These are phyloP conservation scores for Penicillium fuscoglaucum DNA, from an alignment of 2,329 filamentous ascomycete genomes.

Conservation along the genomic window DNA sequence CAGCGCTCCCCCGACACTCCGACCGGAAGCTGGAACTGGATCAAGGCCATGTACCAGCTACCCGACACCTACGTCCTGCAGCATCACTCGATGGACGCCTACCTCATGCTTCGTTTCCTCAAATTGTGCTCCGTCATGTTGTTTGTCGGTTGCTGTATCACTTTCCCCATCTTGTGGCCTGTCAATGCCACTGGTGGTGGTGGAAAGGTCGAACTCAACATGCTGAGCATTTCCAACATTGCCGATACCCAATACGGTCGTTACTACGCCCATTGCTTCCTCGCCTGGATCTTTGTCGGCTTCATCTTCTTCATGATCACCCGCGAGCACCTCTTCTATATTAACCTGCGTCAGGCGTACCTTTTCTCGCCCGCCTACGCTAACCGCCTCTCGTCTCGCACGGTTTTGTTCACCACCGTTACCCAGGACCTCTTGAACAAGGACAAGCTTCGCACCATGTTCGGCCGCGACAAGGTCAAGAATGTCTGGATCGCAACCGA, in stretches of 20 bases:
- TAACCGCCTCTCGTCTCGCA: slow-evolving; percentile 82
- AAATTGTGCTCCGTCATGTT: slow-evolving; percentile 76
- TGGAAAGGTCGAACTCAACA: slow-evolving; percentile 65
- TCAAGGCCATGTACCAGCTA: slow-evolving; percentile 64
- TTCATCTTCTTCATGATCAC: slow-evolving; percentile 89
- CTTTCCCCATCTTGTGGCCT: slow-evolving; percentile 86
- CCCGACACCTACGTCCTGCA: slow-evolving; percentile 79
- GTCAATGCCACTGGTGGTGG: slow-evolving; percentile 81
- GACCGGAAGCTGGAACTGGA: slow-evolving; percentile 66
- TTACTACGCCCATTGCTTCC: slow-evolving; percentile 78
- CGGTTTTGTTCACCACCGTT: slow-evolving; percentile 84
- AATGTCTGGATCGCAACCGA: slow-evolving; percentile 82
- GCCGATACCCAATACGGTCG: slow-evolving; percentile 55
- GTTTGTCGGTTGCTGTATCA: slow-evolving; percentile 78
- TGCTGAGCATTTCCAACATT: slow-evolving; percentile 78
- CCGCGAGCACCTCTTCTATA: slow-evolving; percentile 84
- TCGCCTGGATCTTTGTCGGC: slow-evolving; percentile 78
- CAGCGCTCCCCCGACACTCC: slow-evolving; percentile 62
- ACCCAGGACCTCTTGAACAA: slow-evolving; percentile 76
- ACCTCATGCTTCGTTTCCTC: slow-evolving; percentile 85
- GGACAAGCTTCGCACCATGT: slow-evolving; percentile 73
- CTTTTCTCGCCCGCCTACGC: slow-evolving; percentile 81
- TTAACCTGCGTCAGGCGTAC: slow-evolving; percentile 91
- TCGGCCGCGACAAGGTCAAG: slow-evolving; percentile 74
- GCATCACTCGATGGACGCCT: slow-evolving; percentile 89